Base-by-base conservation (phyloP, 495 filamentous ascomycete species). In the Hyaloscypha finlandica region DNA sequence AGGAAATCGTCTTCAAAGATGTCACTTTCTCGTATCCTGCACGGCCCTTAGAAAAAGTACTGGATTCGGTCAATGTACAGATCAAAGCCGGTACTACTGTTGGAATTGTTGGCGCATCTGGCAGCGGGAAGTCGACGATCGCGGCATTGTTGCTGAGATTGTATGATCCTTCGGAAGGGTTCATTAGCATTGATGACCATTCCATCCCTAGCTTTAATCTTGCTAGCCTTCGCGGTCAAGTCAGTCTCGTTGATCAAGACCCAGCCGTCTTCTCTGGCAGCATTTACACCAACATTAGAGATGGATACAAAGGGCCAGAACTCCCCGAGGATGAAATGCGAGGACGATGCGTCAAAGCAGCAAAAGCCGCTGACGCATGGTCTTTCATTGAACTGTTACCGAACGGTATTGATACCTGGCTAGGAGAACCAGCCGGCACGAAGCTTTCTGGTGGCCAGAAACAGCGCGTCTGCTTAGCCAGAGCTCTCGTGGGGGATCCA, bases 361-460 rank as follows among this genome's bases (percentile, higher is more conserved):
- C 88, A 71, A 68, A 61, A 59, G 62, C 61, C 33, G 77, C 72
- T 19, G 64, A 80, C 63, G 70, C 78, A 3, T 68, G 74, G 61
- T 70, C 77, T n/a, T 81, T 81, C 55, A 84, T 84, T 71, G 66
- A 76, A 6, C 59, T 73, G 3, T 66, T 89, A 53, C 80, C 82
- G 20, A 66, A 85, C 51, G 86, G 82, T 53, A 79, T 82, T 48
- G 81, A 78, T 22, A 88, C 84, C 0, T 65, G 77, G 37, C 79
- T 86, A 6, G 89, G 88, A 1, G 77, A 81, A 5, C 82, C 81
- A 54, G 52, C 75, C 25, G 89, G 87, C 11, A 77, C 79, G 0
- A 78, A 84, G 19, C 82, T 91, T 31, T 87, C 79, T 22, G 86
- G 86, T 55, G 86, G 86, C 0, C 85, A 92, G 63, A 82, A 83